These are phyloP conservation scores for Saccharomyces pastorianus DNA, from an alignment of 1,139 yeast species.

Conservation along the genomic window DNA sequence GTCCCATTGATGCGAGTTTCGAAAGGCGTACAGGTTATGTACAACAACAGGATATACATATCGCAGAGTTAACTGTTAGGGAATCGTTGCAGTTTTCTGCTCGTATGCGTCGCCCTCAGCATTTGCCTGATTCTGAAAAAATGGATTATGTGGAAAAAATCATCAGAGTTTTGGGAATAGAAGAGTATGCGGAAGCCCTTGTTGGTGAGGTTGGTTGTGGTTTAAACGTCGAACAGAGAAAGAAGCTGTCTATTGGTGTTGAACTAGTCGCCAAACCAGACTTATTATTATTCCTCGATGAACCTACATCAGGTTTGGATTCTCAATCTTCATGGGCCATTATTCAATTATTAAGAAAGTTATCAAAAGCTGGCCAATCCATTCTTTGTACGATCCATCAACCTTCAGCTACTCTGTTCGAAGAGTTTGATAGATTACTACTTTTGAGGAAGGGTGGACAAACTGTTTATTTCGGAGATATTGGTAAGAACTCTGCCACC, in stretches of 20 bases:
- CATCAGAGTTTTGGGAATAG: slow-evolving; percentile 40
- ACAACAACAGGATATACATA: slow-evolving; percentile 50
- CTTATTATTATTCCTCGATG: slow-evolving; percentile 39
- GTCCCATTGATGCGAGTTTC: slow-evolving; percentile 38
- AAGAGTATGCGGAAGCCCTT: slow-evolving; percentile 42
- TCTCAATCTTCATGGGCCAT: slow-evolving; percentile 45
- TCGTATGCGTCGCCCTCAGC: slow-evolving; percentile 38
- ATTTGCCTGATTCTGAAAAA: slow-evolving; percentile 38
- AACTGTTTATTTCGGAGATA: slow-evolving; percentile 55
- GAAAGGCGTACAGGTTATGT: slow-evolving; percentile 49
- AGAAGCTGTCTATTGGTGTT: slow-evolving; percentile 47
- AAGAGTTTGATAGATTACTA: slow-evolving; percentile 41
- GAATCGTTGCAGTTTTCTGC: slow-evolving; percentile 46
- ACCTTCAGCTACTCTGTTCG: slow-evolving; percentile 51
- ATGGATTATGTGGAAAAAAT: slow-evolving; percentile 42
- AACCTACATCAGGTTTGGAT: slow-evolving; percentile 43
- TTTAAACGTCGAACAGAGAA: slow-evolving; percentile 49
- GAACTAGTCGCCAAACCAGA: slow-evolving; percentile 43
- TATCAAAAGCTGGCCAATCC: slow-evolving; percentile 42
- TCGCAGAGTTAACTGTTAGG: slow-evolving; percentile 42
- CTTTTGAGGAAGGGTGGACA: slow-evolving; percentile 44
- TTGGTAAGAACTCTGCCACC: slow-evolving; percentile 43
- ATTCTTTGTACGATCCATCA: slow-evolving; percentile 30
- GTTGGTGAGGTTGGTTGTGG: slow-evolving; percentile 45
- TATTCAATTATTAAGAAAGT: slow-evolving; percentile 35